These are phyloP conservation scores for Pseudocercospora pini-densiflorae DNA, from an alignment of 2,329 filamentous ascomycete species.

Conservation along the genomic window DNA sequence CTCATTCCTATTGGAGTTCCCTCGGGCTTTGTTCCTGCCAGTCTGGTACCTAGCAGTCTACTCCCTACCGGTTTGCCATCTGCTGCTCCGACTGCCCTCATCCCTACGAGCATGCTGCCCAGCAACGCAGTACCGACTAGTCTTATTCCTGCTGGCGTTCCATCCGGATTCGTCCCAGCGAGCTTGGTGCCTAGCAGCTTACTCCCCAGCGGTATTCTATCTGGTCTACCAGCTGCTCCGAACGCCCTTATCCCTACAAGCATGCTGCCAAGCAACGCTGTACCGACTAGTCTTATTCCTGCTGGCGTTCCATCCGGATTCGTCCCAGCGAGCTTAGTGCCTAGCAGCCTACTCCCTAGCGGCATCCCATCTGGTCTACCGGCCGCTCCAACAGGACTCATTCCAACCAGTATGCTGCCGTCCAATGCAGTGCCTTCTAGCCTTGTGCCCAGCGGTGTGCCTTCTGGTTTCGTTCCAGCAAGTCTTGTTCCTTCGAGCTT, in stretches of 20 bases:
- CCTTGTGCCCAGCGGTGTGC: not conserved
- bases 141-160: not conserved
- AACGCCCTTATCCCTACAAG: too few species aligned
- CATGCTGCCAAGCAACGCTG: not conserved
- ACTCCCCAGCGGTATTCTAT: not conserved
- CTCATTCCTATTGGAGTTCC: not conserved
- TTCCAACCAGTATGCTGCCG: not conserved
- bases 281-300: not conserved
- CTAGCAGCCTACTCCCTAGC: not conserved
- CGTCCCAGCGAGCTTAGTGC: not conserved
- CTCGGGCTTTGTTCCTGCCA: not conserved
- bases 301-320: not conserved
- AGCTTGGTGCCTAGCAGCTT: not conserved
- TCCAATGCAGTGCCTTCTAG: not conserved
- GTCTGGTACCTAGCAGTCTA: not conserved
- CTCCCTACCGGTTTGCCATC: not conserved
- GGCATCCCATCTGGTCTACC: not conserved
- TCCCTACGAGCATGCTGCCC: too few species aligned
- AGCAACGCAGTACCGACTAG: not conserved
- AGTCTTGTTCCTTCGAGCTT: not conserved
- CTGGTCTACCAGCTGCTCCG: not conserved
- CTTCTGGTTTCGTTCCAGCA: not conserved
- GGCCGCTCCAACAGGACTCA: not conserved
- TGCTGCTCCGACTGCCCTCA: not conserved
- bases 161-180: not conserved